Base-by-base conservation (phyloP, 2,329 filamentous ascomycete species). In the Amphichorda felina region DNA sequence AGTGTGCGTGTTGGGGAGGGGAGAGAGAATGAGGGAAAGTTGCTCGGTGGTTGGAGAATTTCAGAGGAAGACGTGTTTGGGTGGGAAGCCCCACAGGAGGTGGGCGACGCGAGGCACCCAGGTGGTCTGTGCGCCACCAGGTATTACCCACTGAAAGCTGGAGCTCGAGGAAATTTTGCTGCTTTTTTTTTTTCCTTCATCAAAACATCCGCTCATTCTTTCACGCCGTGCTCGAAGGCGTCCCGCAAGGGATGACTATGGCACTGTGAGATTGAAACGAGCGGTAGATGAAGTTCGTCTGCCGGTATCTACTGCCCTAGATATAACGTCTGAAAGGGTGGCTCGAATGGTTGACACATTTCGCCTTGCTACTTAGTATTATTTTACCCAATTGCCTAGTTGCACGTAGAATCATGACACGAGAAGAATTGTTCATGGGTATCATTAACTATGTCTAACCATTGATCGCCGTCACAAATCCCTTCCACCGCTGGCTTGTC, bases 291-390 rank as follows among this genome's bases (percentile, higher is more conserved):
- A 58, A 48, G 26, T 34, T 13, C 48, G 57, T 73, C 79, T 68
- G 75, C 78, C 78, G 79, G 81, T 86, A 86, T 86, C 81, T 86
- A 79, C 81, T 83, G 77, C 80, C 78, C 78, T 82, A 71, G 80
- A 86, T 60, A 56, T 78, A 60, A 61, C 60, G 56, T 67, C 67
- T 85, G 81, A 84, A 73, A 75, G 77, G 77, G 80, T 77, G 68
- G 81, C 80, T 86, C 81, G 81, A 83, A 79, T 77, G 76, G 76
- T 77, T 72, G 78, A 76, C 72, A 84, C 78, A 84, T 65, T 49
- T 48, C 35, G n/a, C n/a, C n/a, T n/a, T 37, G 15, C 22, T 33
- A 7, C 13, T 33, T 27, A 22, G 30, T 30, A 39, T 33, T 38
- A 35, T 37, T 18, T 34, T 34, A 35, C 37, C 39, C 33, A 42